Conservation (phyloP, 2,329 filamentous ascomycete genomes). For the Drechslerella coelobrocha region DNA sequence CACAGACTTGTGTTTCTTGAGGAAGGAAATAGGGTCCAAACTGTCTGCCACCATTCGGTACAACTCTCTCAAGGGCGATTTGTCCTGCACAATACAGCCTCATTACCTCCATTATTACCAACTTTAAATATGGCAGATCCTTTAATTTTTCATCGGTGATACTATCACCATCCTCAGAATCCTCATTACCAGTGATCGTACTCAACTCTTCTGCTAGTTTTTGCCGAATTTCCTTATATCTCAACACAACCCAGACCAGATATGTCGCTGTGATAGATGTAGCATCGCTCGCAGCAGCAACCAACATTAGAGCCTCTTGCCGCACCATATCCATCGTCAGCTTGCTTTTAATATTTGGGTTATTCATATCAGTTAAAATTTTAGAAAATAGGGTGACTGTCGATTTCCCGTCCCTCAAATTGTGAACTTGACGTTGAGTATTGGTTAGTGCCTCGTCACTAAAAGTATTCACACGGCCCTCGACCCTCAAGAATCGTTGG, state of each 20-base stretch:
- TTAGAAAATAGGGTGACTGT: neutral
- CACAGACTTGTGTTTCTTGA: neutral
- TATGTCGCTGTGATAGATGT: slow-evolving; percentile 8
- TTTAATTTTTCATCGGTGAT: neutral
- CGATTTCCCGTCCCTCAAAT: neutral
- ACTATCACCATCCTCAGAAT: no score
- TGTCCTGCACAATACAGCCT: neutral
- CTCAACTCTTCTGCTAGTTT: slow-evolving; percentile 21
- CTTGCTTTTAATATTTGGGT: slow-evolving; percentile 10
- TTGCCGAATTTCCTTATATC: slow-evolving; percentile 1
- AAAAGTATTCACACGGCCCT: neutral
- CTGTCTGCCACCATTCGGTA: neutral
- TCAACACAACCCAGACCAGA: slow-evolving; percentile 23
- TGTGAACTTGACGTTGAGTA: neutral
- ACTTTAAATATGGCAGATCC: neutral
- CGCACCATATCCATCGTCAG: slow-evolving; percentile 14
- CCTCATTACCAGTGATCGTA: no score
- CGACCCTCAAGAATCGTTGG: neutral
- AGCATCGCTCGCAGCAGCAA: slow-evolving; percentile 20
- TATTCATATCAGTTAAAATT: neutral
- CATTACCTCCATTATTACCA: neutral
- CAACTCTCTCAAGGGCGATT: neutral
- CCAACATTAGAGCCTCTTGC: neutral
- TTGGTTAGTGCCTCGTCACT: neutral
- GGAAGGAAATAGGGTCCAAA: neutral